phyloP scores from a whole-genome alignment of 176 grass and related monocot genomes.

The Melocanna baccifera region DNA sequence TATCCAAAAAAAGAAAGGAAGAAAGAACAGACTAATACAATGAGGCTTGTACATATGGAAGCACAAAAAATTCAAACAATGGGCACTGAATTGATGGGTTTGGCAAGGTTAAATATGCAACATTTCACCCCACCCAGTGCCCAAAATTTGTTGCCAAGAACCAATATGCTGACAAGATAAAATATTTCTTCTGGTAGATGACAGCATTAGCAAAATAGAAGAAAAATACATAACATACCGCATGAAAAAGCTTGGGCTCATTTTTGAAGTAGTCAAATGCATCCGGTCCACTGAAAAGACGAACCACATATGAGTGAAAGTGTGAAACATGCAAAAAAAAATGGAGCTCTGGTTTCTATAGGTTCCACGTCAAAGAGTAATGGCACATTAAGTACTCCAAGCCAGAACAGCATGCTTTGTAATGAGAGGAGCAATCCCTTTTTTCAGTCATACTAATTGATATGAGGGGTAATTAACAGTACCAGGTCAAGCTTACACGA shows the following conservation, averaged over 20 bases:
- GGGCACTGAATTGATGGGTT: neutral
- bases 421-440: neutral
- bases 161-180: neutral
- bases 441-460: neutral
- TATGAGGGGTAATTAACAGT: neutral
- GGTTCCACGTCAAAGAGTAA: neutral
- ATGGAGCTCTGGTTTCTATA: neutral
- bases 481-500: neutral
- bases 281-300: constrained; percentile 63
- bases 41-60: neutral
- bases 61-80: neutral
- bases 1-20: neutral
- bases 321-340: neutral
- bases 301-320: constrained; percentile 4
- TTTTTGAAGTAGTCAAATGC: constrained; percentile 85
- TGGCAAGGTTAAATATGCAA: neutral
- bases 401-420: neutral
- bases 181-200: neutral
- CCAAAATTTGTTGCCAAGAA: neutral
- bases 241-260: constrained; percentile 74
- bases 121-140: neutral
- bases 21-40: neutral
- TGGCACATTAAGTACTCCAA: neutral
- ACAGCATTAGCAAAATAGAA: neutral
- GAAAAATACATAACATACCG: constrained; percentile 44